Conservation (phyloP, 2,329 filamentous ascomycete species). For the Chaetomiaceae sp. region DNA sequence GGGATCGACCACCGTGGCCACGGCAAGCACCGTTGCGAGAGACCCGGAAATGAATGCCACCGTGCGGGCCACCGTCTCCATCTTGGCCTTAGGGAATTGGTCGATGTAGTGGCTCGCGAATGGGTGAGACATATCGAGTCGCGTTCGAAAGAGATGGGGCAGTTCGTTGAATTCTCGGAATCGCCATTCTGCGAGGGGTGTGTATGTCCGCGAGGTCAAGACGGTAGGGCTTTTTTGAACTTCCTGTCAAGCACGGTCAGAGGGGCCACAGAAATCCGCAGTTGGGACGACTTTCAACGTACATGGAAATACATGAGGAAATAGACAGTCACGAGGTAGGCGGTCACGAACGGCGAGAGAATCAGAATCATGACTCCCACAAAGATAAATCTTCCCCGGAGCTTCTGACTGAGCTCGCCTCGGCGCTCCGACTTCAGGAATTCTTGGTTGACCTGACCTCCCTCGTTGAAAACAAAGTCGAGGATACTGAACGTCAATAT, state of each 20-base stretch:
- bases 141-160: slow-evolving; percentile 82
- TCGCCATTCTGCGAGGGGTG: slow-evolving; percentile 92
- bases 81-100: slow-evolving; percentile 95
- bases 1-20: slow-evolving; percentile 81
- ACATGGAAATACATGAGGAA: slow-evolving; percentile 94
- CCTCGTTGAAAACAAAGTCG: slow-evolving; percentile 88
- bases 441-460: slow-evolving; percentile 78
- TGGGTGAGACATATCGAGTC: slow-evolving; percentile 89
- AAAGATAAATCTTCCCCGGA: slow-evolving; percentile 74
- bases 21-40: slow-evolving; percentile 75
- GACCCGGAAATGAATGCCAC: slow-evolving; percentile 85
- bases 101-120: slow-evolving; percentile 90
- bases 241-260: slow-evolving; percentile 51
- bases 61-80: slow-evolving; percentile 76
- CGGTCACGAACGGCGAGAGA: slow-evolving; percentile 80
- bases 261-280: background rate
- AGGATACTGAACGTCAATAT: slow-evolving; percentile 85
- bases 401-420: slow-evolving; percentile 68
- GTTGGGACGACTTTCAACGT: slow-evolving; percentile 27
- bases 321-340: slow-evolving; percentile 81
- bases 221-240: slow-evolving; percentile 91
- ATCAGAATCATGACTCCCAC: slow-evolving; percentile 82
- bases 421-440: slow-evolving; percentile 83
- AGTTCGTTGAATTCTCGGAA: slow-evolving; percentile 98
- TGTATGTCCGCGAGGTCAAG: slow-evolving; percentile 85